A percentile compares a stretch with the other conserved stretches of the same genome.
phyloP scores from a whole-genome alignment of 805 yeast genomes.

The Cyberlindnera suaveolens region DNA sequence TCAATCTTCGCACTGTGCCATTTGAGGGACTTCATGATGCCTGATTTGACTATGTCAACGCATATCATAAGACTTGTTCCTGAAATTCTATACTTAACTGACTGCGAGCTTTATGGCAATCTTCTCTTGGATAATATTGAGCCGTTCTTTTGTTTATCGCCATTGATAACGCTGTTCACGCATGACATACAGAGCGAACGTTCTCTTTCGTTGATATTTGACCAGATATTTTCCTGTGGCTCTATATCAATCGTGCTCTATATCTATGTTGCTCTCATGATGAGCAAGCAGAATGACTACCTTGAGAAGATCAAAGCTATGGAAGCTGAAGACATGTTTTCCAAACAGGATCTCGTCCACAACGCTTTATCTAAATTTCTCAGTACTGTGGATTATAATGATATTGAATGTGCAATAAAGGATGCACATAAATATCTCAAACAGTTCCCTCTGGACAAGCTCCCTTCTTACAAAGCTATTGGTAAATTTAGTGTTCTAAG shows the following conservation, averaged over 20 bases:
- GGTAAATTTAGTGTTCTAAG: conserved; percentile 25
- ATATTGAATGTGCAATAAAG: conserved; percentile 24
- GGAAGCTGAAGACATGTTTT: conserved; percentile 28
- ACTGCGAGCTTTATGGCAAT: conserved; percentile 33
- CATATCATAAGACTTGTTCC: conserved; percentile 65
- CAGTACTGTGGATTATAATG: conserved; percentile 19
- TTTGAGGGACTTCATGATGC: conserved; percentile 82
- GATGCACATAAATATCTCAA: conserved; percentile 9
- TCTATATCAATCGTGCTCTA: conserved; percentile 52
- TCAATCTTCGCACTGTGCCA: conserved; percentile 52
- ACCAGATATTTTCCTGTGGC: conserved; percentile 51
- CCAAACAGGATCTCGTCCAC: conserved; percentile 35
- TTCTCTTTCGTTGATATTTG: conserved; percentile 60
- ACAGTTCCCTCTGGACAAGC: conserved; percentile 1
- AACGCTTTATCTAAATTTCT: conserved; percentile 27
- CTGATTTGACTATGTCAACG: conserved; percentile 58
- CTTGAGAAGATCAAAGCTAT: conserved; percentile 22
- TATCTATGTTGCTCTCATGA: conserved; percentile 52
- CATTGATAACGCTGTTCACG: conserved; percentile 70
- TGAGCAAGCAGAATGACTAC: conserved; percentile 39
- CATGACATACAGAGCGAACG: conserved; percentile 54
- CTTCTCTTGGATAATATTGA: conserved; percentile 34
- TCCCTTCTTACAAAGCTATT: conserved; percentile 9
- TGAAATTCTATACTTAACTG: conserved; percentile 44
- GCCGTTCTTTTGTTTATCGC: conserved; percentile 68